Base-by-base conservation (phyloP, 179 eudicot species). In the Silene coronaria region DNA sequence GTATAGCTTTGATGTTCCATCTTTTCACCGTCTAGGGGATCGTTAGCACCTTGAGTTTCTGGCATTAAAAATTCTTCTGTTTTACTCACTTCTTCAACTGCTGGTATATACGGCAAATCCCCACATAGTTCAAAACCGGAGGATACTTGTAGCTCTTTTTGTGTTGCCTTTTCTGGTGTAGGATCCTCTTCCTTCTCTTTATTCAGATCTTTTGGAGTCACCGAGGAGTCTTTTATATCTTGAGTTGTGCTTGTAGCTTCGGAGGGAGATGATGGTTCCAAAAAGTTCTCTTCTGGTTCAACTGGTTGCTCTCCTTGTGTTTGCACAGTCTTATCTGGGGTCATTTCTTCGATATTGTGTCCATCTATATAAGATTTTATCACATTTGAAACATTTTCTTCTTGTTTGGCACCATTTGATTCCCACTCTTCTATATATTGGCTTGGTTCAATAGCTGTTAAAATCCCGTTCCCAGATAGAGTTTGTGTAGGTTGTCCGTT, bases 141-240 rank as follows among this genome's bases (percentile, higher is more conserved):
- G 36, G 71, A 61, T 22, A 24, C 60, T 68, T 38, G 61, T 24
- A 26, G 75, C 62, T 70, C 67, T 59, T 45, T 24, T 58, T 68
- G 59, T 58, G 74, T 21, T 69, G 26, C 55, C 46, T 66, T 75
- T 75, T 51, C 55, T 51, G 71, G 57, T 2, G 0, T 21, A 42
- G 19, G 16, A 12, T 69, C 42, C 45, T 42, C 34, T 60, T 58
- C 3, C 36, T 26, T 59, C 30, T 60, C 62, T 58, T 70, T 30
- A 36, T 6, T 55, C 8, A 7, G 60, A 69, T 10, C 73, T 60
- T 24, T 27, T 34, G 45, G 9, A 26, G 42, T 48, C 28, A 38
- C 38, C 53, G 27, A 17, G 38, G 27, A 5, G 16, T 69, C 59
- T 42, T 70, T 67, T 68, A 17, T 17, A 58, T 58, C 59, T 76